Evolutionary conservation across 345 rosid species (phyloP), one percentile per base, ranked within the genome.

Genomic region (Syzygium aromaticum): DNA sequence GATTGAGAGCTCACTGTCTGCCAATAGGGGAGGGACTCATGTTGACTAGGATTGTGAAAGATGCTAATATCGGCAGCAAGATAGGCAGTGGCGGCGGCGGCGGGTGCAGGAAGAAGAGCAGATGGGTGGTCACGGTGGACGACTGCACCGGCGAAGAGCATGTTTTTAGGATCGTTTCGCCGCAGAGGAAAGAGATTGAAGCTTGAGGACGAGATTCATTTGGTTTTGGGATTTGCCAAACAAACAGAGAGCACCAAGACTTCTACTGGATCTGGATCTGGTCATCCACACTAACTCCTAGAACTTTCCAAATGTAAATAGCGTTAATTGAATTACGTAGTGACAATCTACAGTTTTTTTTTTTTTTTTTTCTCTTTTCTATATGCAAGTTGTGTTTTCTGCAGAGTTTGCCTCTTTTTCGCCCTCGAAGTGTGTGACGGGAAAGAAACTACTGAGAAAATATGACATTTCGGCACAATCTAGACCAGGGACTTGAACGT

Each of bases 131-230:
- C 51, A 89, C 87, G 52, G 87, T 94, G 27, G 94, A 93, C 52
- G 88, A 88, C 14, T 54, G 89, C 56, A 92, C 95, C 1, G 94
- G 96, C 21, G 95, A 94, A n/a, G 94, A 93, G 85, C 94, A 94
- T 89, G 92, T 92, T 30, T 93, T 90, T 46, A 89, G 94, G 86
- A 78, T 93, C 87, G 89, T 89, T 77, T 84, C 87, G 8, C 86
- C 91, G 8, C 80, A 33, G 11, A 43, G 25, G 28, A 80, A 86
- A 23, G 82, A 28, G 61, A 90, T 89, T 46, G 77, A 73, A 61
- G 88, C 86, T 85, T 88, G 57, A 86, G 53, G 54, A 80, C 9
- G 21, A 73, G 64, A 11, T 56, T 28, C 9, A 28, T 64, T 64
- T 1, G 77, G 10, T 64, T 28, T 28, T 64, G 77, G 77, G 77